Base-by-base conservation (phyloP, 257 asterid species). In the Fraxinus cuspidata region DNA sequence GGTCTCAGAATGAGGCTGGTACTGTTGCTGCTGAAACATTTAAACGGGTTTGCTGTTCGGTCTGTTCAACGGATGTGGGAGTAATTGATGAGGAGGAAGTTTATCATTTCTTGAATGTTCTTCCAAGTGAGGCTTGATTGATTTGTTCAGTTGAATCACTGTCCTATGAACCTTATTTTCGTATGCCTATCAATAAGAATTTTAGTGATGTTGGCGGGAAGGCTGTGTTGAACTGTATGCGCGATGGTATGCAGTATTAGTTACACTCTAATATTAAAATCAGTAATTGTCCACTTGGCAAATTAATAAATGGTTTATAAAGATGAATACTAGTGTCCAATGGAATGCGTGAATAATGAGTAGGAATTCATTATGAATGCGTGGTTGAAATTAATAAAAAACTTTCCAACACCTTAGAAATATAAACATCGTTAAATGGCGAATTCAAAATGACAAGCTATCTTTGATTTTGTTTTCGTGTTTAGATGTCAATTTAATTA, bases 21-120 rank as follows among this genome's bases (percentile, higher is more conserved):
- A 74, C 83, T 32, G 74, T 11, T 58, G 72, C 74, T 12, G 83
- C 78, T 28, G 89, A 77, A 44, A 80, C 87, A 28, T 74, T 78
- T 66, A 88, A 90, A 79, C 85, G 77, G 0, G 97, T 92, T 13
- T 87, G 92, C 73, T 94, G 97, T 79, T 82, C 88, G 56, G 90
- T 94, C 75, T 94, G 98, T 86, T 91, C 89, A 7, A 92, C 97
- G 0, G 84, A 89, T 28, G 97, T 92, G 32, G 98, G 98, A 35
- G 94, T 90, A 70, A 78, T 94, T 7, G 97, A 92, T 42, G 96
- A 92, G 78, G 95, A 91, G 19, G 94, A 94, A 80, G 86, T 91
- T 67, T 92, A 94, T 84, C 97, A 94, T 83, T 92, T 92, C 88
- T 74, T 89, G 15, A 86, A 89, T 58, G 96, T 87, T 82, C 87